phyloP scores from a whole-genome alignment of 164 flowering plant genomes.

The Santalum album region DNA sequence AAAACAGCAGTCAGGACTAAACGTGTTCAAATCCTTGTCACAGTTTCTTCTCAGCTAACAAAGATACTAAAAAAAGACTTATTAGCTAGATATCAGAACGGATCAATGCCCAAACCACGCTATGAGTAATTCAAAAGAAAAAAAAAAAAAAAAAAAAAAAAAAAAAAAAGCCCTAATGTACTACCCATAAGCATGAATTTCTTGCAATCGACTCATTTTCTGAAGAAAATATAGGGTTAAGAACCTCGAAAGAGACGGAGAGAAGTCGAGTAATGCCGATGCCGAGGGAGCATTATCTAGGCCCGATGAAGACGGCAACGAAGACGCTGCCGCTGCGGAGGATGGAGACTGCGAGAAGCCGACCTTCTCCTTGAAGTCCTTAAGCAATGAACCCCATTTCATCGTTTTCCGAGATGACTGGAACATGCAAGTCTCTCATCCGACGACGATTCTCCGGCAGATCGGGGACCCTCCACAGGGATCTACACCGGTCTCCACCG shows the following conservation, averaged over 20 bases:
- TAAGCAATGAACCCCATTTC: conserved; percentile 97
- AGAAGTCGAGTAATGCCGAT: conserved; percentile 21
- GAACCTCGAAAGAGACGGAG: conserved; percentile 50
- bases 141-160: no score
- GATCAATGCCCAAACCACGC: no score
- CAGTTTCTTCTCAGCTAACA: no score
- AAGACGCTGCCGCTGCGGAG: conserved; percentile 23
- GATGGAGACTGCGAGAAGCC: conserved; percentile 49
- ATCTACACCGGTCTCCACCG: conserved; percentile 13
- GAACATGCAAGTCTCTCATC: conserved; percentile 53
- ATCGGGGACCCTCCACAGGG: conserved; percentile 21
- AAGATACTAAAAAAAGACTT: no score
- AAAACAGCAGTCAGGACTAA: no score
- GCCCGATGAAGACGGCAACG: conserved; percentile 22
- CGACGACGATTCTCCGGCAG: conserved; percentile 26
- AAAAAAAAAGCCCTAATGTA: not conserved
- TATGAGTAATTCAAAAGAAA: no score
- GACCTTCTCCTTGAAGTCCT: conserved; percentile 92
- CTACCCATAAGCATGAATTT: not conserved
- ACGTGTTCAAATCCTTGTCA: no score
- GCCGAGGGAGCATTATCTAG: conserved; percentile 11
- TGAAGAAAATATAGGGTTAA: no score
- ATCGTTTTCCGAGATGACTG: conserved; percentile 53
- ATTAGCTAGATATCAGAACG: no score
- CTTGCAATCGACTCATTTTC: not conserved